phyloP scores from a whole-genome alignment of 768 basidiomycete species.

The Lentinula detonsa region DNA sequence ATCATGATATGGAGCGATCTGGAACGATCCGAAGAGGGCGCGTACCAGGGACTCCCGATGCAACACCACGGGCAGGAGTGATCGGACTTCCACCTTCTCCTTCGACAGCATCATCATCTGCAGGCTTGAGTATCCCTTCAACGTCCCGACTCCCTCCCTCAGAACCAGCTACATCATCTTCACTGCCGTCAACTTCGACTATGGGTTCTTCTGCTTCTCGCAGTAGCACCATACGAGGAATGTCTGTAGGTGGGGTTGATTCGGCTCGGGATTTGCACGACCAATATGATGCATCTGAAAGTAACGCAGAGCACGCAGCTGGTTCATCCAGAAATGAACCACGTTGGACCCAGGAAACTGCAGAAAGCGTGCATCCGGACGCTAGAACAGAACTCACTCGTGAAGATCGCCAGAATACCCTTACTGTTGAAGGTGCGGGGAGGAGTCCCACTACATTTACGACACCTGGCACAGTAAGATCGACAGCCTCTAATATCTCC shows the following conservation, averaged over 20 bases:
- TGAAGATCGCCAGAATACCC: slow-evolving; percentile 1
- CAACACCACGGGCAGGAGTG: slow-evolving; percentile 59
- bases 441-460: not conserved
- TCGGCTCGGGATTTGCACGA: not conserved
- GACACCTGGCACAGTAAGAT: slow-evolving; percentile 2
- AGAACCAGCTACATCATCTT: not conserved
- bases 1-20: not conserved
- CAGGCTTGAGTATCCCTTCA: not conserved
- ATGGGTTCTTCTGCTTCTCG: not conserved
- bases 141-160: not conserved
- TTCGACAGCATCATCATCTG: not conserved
- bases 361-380: not conserved
- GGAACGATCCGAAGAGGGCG: slow-evolving; percentile 19
- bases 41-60: slow-evolving; percentile 36
- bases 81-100: slow-evolving; percentile 41
- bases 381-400: not conserved
- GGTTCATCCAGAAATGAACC: not conserved
- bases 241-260: not conserved
- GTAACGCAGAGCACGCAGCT: not conserved
- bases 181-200: not conserved
- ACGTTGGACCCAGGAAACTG: not conserved
- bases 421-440: not conserved
- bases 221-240: slow-evolving; percentile 1
- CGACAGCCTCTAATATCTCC: slow-evolving; percentile 2
- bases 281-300: not conserved